Evolutionary conservation across 345 rosid species (phyloP).

Genomic region (Litchi chinensis): DNA sequence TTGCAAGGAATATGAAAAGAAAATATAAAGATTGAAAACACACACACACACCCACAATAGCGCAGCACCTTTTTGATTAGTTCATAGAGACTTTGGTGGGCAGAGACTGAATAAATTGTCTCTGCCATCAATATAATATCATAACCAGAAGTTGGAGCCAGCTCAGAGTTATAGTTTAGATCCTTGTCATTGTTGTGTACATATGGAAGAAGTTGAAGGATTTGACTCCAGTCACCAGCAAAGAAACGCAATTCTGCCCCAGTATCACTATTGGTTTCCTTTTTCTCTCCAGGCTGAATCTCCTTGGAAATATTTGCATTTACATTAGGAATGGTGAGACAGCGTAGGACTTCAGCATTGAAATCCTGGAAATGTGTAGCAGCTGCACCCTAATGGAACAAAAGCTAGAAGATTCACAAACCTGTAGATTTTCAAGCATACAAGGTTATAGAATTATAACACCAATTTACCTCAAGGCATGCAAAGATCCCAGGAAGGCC

Average conservation of each 20-base stretch:
- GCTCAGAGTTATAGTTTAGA: conserved; percentile 22
- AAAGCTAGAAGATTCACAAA: conserved; percentile 22
- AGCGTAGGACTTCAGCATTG: conserved; percentile 79
- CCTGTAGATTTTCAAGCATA: conserved; percentile 9
- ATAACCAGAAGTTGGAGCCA: conserved; percentile 46
- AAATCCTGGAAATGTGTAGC: conserved; percentile 86
- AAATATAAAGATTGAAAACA: not conserved
- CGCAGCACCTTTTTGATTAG: conserved; percentile 70
- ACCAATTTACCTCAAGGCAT: conserved; percentile 63
- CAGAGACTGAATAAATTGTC: conserved; percentile 75
- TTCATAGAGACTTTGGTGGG: conserved; percentile 64
- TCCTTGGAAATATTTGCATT: conserved; percentile 50
- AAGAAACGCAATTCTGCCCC: conserved; percentile 53
- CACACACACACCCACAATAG: not conserved
- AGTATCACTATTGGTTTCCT: conserved; percentile 18
- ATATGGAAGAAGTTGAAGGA: conserved; percentile 64
- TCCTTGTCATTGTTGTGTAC: conserved; percentile 39
- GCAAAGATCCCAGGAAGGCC: conserved; percentile 88
- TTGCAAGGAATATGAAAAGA: not conserved
- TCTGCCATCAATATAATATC: conserved; percentile 90
- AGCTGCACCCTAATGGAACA: conserved; percentile 58
- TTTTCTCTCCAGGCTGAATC: conserved; percentile 18
- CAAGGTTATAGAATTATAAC: not conserved
- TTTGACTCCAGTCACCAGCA: conserved; percentile 88
- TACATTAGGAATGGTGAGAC: conserved; percentile 82